Evolutionary conservation across 1,139 yeast genomes (phyloP), one percentile per base, ranked within the genome.

Genomic region (Schizosaccharomyces versatilis): DNA sequence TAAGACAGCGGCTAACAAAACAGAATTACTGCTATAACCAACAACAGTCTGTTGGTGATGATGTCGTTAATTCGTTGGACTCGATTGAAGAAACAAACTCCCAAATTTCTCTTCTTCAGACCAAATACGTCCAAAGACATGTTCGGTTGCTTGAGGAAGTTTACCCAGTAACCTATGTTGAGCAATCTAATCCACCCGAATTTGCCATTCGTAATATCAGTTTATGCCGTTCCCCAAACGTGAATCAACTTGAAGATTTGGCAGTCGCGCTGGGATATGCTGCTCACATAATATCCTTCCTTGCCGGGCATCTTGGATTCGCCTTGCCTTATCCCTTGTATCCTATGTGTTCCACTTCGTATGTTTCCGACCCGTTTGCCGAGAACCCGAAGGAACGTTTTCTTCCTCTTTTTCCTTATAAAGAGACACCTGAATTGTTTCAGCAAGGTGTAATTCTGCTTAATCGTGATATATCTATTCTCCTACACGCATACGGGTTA

Each of bases 241-340:
- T 14, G 32, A 12, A 12, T 24, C 36, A 17, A 5, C 36, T 14
- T 7, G 49, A 68, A 14, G 69, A 70, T 52, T 64, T 74, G 5
- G 76, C 74, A 52, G 77, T 79, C 0, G 73, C 76, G 5, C 64
- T 75, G 40, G 79, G 80, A 0, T 70, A 70, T 57, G 66, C 74
- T 1, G 67, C 75, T 7, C 75, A 75, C 41, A 63, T 77, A 5
- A 68, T 75, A 2, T 63, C 64, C 10, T 58, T 71, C 9, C 62
- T 77, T 3, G 68, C 79, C 1, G 62, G 63, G 40, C 73, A 75
- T 58, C 62, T 77, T 52, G 68, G 67, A 9, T 68, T 75, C 1
- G 73, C 78, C 1, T 62, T 77, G 53, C 66, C 78, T 53, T 77
- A 76, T 59, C 79, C 79, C 1, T 65, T 76, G 1, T 71, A 70